Base-by-base conservation (phyloP, 306 rosid genomes). In the Corylus heterophylla region DNA sequence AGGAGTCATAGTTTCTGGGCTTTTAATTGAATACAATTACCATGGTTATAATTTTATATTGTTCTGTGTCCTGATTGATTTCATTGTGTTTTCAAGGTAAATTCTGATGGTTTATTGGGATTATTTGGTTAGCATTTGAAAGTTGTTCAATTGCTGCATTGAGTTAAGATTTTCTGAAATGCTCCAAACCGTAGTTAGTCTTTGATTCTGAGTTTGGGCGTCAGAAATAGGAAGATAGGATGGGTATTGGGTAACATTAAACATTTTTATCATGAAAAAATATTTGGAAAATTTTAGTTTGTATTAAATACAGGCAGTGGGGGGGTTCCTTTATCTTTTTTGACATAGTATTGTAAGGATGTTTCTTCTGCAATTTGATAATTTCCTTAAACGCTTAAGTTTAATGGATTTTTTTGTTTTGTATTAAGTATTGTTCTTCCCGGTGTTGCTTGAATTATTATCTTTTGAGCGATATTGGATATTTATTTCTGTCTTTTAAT, bases 141-240 rank as follows among this genome's bases (percentile, higher is more conserved):
- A 61, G 13, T 58, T 42, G 44, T 76, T 16, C 44, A 47, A 42
- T 29, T 73, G 7, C 69, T 79, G 78, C 74, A 49, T 76, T 64
- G 54, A 20, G 37, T 69, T 67, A 48, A 39, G 78, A 54, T 76
- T 48, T 69, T 73, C 71, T 73, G 54, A 75, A 71, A 16, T 4
- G 17, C 22, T 20, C 77, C 11, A 54, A 44, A n/a, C 50, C 48
- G 8, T 22, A 12, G 13, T 63, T 39, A 25, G 75, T 76, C 17
- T 72, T n/a, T 39, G 64, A 61, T 81, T 58, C 58, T 58, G 49
- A 35, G 69, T 22, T 69, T 74, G 72, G 17, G 56, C 58, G 42
- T 35, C 16, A n/a, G 17, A 51, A 29, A 63, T 45, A n/a, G 18
- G 48, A 25, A 5, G 17, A n/a, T 50, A 25, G 58, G 58, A 29